phyloP scores from a whole-genome alignment of 768 basidiomycete genomes.

The Gloeophyllum trabeum region DNA sequence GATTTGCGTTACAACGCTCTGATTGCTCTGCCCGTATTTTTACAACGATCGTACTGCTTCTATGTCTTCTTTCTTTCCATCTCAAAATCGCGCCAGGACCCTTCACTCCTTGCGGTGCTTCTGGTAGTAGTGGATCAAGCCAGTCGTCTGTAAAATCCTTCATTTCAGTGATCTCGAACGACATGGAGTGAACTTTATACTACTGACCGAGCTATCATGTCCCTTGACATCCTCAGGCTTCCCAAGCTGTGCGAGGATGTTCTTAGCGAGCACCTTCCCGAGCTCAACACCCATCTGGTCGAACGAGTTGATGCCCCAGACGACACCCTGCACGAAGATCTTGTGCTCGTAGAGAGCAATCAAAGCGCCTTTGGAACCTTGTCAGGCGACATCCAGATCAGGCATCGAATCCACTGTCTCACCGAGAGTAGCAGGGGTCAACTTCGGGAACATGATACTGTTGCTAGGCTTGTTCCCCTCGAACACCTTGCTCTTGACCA shows the following conservation, averaged over 20 bases:
- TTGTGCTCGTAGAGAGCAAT: slow-evolving; percentile 97
- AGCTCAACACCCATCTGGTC: slow-evolving; percentile 99
- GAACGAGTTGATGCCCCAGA: slow-evolving; percentile 99
- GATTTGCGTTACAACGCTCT: no score
- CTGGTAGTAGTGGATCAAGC: slow-evolving; percentile 96
- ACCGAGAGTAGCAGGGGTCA: slow-evolving; percentile 87
- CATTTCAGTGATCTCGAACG: neutral
- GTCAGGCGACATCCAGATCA: neutral
- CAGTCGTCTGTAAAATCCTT: slow-evolving; percentile 58
- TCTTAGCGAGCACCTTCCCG: slow-evolving; percentile 95
- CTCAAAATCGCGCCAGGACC: neutral
- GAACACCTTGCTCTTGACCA: slow-evolving; percentile 96
- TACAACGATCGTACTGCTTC: neutral
- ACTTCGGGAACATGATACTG: slow-evolving; percentile 86
- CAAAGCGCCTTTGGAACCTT: slow-evolving; percentile 40
- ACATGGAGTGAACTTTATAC: neutral
- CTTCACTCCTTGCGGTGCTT: slow-evolving; percentile 66
- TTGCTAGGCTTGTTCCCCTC: slow-evolving; percentile 97
- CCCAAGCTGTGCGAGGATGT: slow-evolving; percentile 83
- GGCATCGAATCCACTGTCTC: slow-evolving; percentile 9
- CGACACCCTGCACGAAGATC: slow-evolving; percentile 93
- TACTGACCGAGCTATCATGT: slow-evolving; percentile 73
- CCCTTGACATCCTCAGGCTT: slow-evolving; percentile 68
- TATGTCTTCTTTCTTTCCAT: neutral
- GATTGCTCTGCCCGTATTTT: no score